phyloP scores from a whole-genome alignment of 495 filamentous ascomycete genomes.

The Chaetomium tenue region DNA sequence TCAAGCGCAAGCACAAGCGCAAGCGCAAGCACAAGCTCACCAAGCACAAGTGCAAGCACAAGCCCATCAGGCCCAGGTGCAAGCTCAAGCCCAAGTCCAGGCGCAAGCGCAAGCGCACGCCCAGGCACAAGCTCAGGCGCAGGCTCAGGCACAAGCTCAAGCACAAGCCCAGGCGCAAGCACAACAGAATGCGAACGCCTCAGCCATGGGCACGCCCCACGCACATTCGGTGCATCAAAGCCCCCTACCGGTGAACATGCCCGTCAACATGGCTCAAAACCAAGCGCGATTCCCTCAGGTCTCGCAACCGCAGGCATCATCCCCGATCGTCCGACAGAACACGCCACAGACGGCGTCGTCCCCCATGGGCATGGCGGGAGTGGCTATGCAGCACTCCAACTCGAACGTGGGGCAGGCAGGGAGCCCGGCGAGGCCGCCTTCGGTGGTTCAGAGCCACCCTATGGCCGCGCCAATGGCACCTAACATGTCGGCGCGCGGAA shows the following conservation, averaged over 20 bases:
- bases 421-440: conserved; percentile 73
- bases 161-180: conserved; percentile 45
- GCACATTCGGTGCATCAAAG: conserved; percentile 46
- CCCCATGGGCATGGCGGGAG: conserved; percentile 62
- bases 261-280: conserved; percentile 52
- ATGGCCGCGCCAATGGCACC: conserved; percentile 61
- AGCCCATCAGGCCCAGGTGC: conserved; percentile 36
- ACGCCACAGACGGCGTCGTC: conserved; percentile 79
- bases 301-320: conserved; percentile 70
- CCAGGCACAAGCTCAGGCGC: conserved; percentile 49
- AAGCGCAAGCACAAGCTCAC: conserved; percentile 41
- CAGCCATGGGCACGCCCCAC: conserved; percentile 35
- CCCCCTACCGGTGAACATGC: conserved; percentile 26
- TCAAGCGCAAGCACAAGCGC: conserved; percentile 40
- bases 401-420: conserved; percentile 66
- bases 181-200: conserved; percentile 40
- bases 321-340: conserved; percentile 73
- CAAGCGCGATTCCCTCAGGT: conserved; percentile 58
- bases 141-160: conserved; percentile 53
- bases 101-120: conserved; percentile 54
- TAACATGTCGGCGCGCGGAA: conserved; percentile 72
- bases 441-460: conserved; percentile 69
- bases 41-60: conserved; percentile 32
- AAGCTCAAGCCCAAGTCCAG: conserved; percentile 35
- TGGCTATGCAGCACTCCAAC: conserved; percentile 76